Percentiles rank a stretch among this genome's conserved stretches.
Conservation (phyloP, 495 filamentous ascomycete species). For the Niebla homalea region DNA sequence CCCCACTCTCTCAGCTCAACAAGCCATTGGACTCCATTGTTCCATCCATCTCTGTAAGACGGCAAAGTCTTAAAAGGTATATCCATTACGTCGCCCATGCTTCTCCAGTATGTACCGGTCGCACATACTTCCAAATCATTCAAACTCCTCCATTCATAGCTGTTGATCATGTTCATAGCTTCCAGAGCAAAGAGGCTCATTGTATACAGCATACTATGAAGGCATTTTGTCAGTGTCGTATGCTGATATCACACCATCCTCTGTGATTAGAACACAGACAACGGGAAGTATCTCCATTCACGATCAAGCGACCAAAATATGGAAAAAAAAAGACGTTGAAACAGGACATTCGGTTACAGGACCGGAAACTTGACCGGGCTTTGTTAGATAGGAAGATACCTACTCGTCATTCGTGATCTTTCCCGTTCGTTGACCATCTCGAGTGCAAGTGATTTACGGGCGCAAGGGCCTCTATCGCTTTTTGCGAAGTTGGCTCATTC, state of each 20-base stretch:
- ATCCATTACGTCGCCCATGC: conserved; percentile 43
- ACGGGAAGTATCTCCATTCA: too few species aligned
- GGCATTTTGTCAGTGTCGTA: too few species aligned
- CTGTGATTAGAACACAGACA: too few species aligned
- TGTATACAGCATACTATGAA: conserved; percentile 42
- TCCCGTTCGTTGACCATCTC: conserved; percentile 39
- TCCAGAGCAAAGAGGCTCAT: conserved; percentile 46
- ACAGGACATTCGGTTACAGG: too few species aligned
- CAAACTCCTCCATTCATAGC: conserved; percentile 48
- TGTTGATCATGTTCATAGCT: conserved; percentile 39
- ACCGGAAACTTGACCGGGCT: too few species aligned
- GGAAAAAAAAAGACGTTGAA: too few species aligned
- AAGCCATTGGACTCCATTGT: conserved; percentile 48
- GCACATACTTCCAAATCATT: conserved; percentile 51
- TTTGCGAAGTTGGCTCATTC: conserved; percentile 15
- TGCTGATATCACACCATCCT: too few species aligned
- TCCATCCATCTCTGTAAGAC: conserved; percentile 25
- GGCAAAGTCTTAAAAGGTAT: conserved; percentile 22
- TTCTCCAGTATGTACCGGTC: conserved; percentile 50
- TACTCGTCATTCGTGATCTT: conserved; percentile 45
- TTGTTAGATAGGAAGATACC: not conserved
- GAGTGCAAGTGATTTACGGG: conserved; percentile 54
- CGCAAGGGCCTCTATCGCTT: conserved; percentile 37
- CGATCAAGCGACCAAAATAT: too few species aligned
- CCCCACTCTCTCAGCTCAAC: conserved; percentile 47